These are phyloP conservation scores for Hericium rajendrae DNA, from an alignment of 768 basidiomycete species.

Conservation along the genomic window DNA sequence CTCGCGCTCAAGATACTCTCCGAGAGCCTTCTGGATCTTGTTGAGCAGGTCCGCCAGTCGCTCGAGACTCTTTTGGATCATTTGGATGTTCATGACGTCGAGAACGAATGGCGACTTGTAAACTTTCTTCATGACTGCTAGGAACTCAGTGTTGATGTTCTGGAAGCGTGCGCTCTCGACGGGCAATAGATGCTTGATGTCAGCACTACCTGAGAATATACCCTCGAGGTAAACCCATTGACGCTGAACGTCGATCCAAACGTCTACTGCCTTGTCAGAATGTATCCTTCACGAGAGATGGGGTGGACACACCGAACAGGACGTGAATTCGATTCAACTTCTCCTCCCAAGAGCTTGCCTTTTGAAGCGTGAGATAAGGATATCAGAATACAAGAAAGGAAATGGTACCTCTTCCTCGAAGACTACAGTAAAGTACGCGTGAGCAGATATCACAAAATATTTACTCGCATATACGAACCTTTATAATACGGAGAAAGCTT, in stretches of 20 bases:
- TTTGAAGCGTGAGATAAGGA: background rate
- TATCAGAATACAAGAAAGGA: background rate
- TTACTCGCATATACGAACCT: constrained; percentile 37
- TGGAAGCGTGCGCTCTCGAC: constrained; percentile 96
- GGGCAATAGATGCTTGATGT: constrained; percentile 97
- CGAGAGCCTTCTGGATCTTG: constrained; percentile 98
- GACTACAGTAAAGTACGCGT: constrained; percentile 33
- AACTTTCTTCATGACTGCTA: constrained; percentile 98
- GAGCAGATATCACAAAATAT: background rate
- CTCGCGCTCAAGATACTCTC: constrained; percentile 97
- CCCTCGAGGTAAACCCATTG: constrained; percentile 99
- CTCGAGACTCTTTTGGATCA: constrained; percentile 95
- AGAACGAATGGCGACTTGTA: constrained; percentile 98
- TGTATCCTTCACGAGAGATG: background rate
- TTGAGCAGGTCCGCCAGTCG: constrained; percentile 90
- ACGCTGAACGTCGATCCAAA: constrained; percentile 99
- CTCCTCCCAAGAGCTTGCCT: constrained; percentile 92
- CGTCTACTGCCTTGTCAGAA: constrained; percentile 41
- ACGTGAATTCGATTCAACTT: constrained; percentile 95
- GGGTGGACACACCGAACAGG: constrained; percentile 64
- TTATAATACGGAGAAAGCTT: constrained; percentile 97
- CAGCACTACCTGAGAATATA: constrained; percentile 98
- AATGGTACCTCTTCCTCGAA: constrained; percentile 74
- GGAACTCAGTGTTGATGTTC: constrained; percentile 97
- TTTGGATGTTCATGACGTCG: constrained; percentile 93